phyloP scores from a whole-genome alignment of 225 moss, liverwort and hornwort species.

The Climacium dendroides region DNA sequence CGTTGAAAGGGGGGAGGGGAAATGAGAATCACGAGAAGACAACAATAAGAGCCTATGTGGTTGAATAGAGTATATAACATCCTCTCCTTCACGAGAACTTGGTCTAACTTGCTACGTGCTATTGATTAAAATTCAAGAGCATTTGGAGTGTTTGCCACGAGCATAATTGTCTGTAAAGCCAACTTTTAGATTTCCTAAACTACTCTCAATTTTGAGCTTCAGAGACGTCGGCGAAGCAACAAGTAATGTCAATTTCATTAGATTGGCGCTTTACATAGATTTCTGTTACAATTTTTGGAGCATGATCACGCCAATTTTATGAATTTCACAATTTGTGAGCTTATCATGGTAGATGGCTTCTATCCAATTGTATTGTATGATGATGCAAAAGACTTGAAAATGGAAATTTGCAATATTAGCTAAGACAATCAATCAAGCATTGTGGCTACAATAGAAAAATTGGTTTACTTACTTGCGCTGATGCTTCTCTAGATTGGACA shows the following conservation, averaged over 20 bases:
- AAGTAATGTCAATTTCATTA: background rate
- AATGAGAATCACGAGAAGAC: background rate
- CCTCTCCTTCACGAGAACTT: background rate
- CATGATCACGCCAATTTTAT: background rate
- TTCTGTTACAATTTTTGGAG: background rate
- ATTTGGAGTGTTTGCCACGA: background rate
- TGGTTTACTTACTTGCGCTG: background rate
- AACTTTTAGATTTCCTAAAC: background rate
- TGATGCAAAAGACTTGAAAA: background rate
- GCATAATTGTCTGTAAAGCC: background rate
- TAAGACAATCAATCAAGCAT: background rate
- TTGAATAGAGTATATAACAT: background rate
- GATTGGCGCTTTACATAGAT: background rate
- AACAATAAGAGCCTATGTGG: background rate
- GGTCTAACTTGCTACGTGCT: background rate
- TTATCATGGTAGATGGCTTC: background rate
- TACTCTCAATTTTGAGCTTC: background rate
- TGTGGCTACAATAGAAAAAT: background rate
- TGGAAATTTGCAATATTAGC: background rate
- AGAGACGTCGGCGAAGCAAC: background rate
- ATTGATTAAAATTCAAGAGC: background rate
- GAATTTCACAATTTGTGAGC: background rate
- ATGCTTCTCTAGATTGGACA: background rate
- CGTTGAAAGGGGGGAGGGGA: background rate
- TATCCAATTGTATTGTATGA: background rate